Conservation (phyloP, 495 filamentous ascomycete species). For the Penicillium psychrofluorescens region DNA sequence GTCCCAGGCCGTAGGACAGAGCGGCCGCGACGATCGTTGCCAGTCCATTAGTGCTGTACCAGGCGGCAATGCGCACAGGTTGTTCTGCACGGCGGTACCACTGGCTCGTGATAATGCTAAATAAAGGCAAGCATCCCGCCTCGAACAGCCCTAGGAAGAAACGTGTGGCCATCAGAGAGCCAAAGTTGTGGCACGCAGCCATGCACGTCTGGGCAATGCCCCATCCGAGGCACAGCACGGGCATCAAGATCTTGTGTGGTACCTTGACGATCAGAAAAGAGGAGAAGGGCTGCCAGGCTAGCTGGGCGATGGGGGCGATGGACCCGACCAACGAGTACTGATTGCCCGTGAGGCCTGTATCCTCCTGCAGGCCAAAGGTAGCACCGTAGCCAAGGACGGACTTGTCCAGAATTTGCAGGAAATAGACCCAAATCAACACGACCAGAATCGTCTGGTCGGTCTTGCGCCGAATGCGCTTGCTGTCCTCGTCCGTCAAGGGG, state of each 20-base stretch:
- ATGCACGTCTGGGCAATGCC: constrained; percentile 39
- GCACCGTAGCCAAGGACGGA: constrained; percentile 56
- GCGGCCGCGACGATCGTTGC: constrained; percentile 42
- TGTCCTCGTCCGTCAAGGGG: constrained; percentile 43
- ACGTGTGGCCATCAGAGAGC: constrained; percentile 35
- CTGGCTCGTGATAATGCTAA: constrained; percentile 42
- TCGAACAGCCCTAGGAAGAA: constrained; percentile 46
- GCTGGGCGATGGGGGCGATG: constrained; percentile 56
- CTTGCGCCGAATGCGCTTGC: constrained; percentile 50
- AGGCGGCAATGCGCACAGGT: constrained; percentile 40
- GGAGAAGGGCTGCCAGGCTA: constrained; percentile 61
- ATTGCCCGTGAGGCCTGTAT: constrained; percentile 46
- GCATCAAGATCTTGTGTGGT: constrained; percentile 58
- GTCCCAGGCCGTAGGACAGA: constrained; percentile 44
- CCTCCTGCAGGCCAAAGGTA: constrained; percentile 52
- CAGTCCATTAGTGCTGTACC: constrained; percentile 44
- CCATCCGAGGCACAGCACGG: constrained; percentile 47
- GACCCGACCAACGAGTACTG: constrained; percentile 57
- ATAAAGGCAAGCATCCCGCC: constrained; percentile 53
- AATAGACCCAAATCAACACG: constrained; percentile 59
- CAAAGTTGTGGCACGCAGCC: constrained; percentile 38
- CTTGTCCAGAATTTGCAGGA: constrained; percentile 60
- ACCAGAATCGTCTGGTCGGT: constrained; percentile 52
- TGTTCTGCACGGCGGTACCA: constrained; percentile 46
- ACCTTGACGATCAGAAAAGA: constrained; percentile 59